phyloP scores from a whole-genome alignment of 257 asterid genomes.

The Paulownia fortunei region DNA sequence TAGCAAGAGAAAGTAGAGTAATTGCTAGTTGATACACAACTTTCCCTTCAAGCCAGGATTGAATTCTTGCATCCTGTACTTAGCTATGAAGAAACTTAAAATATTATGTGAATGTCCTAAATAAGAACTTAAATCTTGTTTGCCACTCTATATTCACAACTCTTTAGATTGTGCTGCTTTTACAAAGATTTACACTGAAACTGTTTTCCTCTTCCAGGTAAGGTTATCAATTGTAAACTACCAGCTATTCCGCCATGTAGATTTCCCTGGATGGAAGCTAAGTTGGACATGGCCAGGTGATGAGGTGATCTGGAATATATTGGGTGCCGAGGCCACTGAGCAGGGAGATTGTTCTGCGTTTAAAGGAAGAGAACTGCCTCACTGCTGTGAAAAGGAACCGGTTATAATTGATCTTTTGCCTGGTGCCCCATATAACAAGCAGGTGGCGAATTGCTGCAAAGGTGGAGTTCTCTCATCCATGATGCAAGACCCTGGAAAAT shows the following conservation, averaged over 20 bases:
- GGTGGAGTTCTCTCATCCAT: constrained; percentile 79
- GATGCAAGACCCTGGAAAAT: constrained; percentile 52
- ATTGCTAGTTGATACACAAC: background rate
- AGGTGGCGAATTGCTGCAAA: constrained; percentile 65
- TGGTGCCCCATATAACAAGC: constrained; percentile 59
- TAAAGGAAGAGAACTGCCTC: constrained; percentile 52
- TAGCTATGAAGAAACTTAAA: background rate
- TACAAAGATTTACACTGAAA: background rate
- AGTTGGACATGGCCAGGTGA: constrained; percentile 69
- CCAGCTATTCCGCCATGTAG: constrained; percentile 79
- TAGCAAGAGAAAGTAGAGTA: no score
- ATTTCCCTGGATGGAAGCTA: constrained; percentile 76
- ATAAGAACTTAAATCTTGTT: background rate
- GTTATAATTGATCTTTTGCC: constrained; percentile 76
- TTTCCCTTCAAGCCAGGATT: no score
- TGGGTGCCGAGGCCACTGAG: constrained; percentile 74
- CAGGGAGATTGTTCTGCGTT: constrained; percentile 81
- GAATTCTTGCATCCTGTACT: background rate
- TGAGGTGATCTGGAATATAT: constrained; percentile 68
- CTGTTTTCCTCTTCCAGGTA: constrained; percentile 41
- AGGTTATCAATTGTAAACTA: constrained; percentile 57
- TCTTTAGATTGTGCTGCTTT: background rate
- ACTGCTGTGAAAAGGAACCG: constrained; percentile 71
- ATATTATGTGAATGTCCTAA: background rate
- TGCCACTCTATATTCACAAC: background rate